These are phyloP conservation scores for Berkeleyomyces basicola DNA, from an alignment of 2,329 filamentous ascomycete species.

Conservation along the genomic window DNA sequence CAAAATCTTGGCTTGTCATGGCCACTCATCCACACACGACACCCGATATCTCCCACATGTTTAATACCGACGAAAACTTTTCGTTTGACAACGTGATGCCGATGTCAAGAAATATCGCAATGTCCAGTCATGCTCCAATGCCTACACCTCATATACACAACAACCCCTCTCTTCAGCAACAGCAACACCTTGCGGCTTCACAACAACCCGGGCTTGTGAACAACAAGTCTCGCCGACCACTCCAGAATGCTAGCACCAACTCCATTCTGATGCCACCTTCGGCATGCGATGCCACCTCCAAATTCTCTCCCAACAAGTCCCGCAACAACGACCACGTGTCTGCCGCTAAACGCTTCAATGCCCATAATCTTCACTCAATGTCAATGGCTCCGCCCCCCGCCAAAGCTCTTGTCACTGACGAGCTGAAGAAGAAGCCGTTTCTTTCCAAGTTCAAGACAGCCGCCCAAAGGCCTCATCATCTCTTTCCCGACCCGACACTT, in stretches of 20 bases:
- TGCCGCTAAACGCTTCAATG: slow-evolving; percentile 3
- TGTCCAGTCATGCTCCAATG: slow-evolving; percentile 41
- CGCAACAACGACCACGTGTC: slow-evolving; percentile 2
- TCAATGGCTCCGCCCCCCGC: slow-evolving; percentile 47
- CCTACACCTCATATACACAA: slow-evolving; percentile 23
- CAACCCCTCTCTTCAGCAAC: neutral
- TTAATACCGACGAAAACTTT: slow-evolving; percentile 32
- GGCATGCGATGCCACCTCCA: neutral
- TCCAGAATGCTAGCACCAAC: slow-evolving; percentile 11
- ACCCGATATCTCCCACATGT: slow-evolving; percentile 30
- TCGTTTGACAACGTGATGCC: slow-evolving; percentile 16
- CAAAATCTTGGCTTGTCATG: slow-evolving; percentile 7
- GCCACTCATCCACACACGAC: neutral
- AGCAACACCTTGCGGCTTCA: neutral
- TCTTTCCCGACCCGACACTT: slow-evolving; percentile 23
- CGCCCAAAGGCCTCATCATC: slow-evolving; percentile 32
- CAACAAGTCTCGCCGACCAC: slow-evolving; percentile 9
- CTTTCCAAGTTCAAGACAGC: slow-evolving; percentile 43
- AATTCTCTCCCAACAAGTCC: slow-evolving; percentile 7
- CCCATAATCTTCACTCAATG: slow-evolving; percentile 1
- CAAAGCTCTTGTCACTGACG: slow-evolving; percentile 40
- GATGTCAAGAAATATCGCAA: slow-evolving; percentile 20
- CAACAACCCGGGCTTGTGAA: neutral
- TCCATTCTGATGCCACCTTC: slow-evolving; percentile 4
- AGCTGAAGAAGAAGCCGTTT: slow-evolving; percentile 42